These are phyloP conservation scores for Umbelopsis isabellina DNA, from an alignment of 192 early-diverging fungal species.

Conservation along the genomic window DNA sequence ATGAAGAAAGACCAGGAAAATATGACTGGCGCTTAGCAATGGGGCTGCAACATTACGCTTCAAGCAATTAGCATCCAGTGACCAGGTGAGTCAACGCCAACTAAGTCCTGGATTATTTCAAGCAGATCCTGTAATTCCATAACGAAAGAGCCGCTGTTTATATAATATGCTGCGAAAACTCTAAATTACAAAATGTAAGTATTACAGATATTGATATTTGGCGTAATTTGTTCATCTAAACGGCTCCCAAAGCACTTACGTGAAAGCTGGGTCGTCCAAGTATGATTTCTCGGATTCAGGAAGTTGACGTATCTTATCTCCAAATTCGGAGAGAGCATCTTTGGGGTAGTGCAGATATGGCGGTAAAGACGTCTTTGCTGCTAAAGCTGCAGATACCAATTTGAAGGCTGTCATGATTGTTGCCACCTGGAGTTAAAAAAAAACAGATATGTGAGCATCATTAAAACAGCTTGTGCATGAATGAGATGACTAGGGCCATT, in stretches of 20 bases:
- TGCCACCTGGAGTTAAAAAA: conserved; percentile 15
- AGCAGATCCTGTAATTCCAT: conserved; percentile 27
- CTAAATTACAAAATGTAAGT: not conserved
- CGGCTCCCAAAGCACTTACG: not conserved
- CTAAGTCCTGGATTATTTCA: conserved; percentile 20
- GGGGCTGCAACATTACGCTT: not conserved
- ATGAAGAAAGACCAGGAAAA: not conserved
- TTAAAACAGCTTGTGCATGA: too few relatives aligned
- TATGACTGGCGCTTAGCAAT: not conserved
- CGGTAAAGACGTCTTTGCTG: conserved; percentile 35
- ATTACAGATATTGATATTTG: not conserved
- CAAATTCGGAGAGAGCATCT: conserved; percentile 7
- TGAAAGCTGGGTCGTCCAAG: not conserved
- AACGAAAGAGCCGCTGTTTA: conserved; percentile 27
- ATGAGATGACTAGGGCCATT: not conserved
- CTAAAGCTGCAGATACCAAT: conserved; percentile 29
- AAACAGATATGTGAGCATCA: not conserved
- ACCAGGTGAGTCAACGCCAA: conserved; percentile 31
- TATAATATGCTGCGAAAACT: conserved; percentile 19
- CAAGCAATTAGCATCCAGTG: conserved; percentile 20
- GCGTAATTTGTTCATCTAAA: not conserved
- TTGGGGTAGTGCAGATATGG: conserved; percentile 31
- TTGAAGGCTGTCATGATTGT: conserved; percentile 34
- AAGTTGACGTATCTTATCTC: not conserved
- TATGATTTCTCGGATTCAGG: not conserved